Conservation (phyloP, 2,329 filamentous ascomycete species). For the Aspergillus fumigatiaffinis region DNA sequence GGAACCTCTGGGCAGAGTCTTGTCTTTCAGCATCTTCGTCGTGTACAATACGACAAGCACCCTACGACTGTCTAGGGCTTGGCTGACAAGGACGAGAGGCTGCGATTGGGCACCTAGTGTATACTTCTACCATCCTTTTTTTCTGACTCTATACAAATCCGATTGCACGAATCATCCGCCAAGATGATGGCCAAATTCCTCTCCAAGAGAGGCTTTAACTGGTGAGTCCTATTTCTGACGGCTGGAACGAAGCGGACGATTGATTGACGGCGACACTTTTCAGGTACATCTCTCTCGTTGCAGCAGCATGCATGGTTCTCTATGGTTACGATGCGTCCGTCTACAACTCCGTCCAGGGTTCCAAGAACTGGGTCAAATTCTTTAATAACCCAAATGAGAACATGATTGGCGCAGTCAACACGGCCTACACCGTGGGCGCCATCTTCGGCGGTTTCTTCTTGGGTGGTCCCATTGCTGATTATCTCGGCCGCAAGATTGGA, state of each 20-base stretch:
- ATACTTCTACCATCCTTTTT: neutral
- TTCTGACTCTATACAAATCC: too few relatives aligned
- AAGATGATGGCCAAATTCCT: slow-evolving; percentile 18
- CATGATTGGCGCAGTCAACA: slow-evolving; percentile 59
- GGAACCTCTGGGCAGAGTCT: neutral
- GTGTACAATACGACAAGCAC: neutral
- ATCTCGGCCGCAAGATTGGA: slow-evolving; percentile 58
- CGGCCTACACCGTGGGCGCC: slow-evolving; percentile 66
- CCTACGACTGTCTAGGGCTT: neutral
- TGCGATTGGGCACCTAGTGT: neutral
- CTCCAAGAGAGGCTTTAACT: slow-evolving; percentile 31
- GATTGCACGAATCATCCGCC: slow-evolving; percentile 3
- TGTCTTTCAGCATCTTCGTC: neutral
- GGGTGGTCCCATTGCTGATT: slow-evolving; percentile 61
- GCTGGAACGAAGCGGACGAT: neutral
- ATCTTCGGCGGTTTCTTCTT: slow-evolving; percentile 68
- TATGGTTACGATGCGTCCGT: slow-evolving; percentile 73
- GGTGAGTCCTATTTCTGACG: slow-evolving; percentile 12
- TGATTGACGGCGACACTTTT: neutral
- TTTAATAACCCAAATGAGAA: slow-evolving; percentile 49
- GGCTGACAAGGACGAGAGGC: neutral
- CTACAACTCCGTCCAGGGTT: slow-evolving; percentile 68
- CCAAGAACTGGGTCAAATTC: slow-evolving; percentile 62
- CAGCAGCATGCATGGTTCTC: slow-evolving; percentile 70
- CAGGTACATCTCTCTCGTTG: slow-evolving; percentile 65